Evolutionary conservation across 345 rosid species (phyloP), one percentile per base, ranked within the genome.

Genomic region (Dimocarpus longan): DNA sequence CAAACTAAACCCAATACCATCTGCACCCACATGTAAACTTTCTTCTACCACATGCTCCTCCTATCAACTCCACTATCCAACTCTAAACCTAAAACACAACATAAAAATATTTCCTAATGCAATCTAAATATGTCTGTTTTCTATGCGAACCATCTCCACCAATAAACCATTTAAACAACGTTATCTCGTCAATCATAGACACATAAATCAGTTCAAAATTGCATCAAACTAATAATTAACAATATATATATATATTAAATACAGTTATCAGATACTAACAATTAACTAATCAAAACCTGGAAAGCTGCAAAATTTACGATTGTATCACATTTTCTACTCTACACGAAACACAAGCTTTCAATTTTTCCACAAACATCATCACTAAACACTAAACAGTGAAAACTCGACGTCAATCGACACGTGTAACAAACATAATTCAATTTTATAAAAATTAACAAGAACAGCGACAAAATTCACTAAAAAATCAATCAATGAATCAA

Each of bases 271-370:
- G 37, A 32, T 32, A 32, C 37, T 32, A 32, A 32, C 37, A 66
- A 66, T 26, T 32, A 66, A 15, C 42, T 56, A 78, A 52, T 68
- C 48, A 15, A 42, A 37, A 48, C 15, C 63, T 73, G 40, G 56
- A 63, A 77, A 39, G 5, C 57, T 42, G 24, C 71, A 70, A 70
- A 69, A 16, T 65, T 52, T 18, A 9, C 10, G 3, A 60, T 68
- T 75, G 74, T 24, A 82, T 71, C 76, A 66, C 77, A 76, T 32
- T 52, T 82, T 81, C 73, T 56, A 66, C 28, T 71, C 63, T 40
- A 32, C 16, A 66, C 62, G 39, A 76, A 82, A 57, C 44, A 60
- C 78, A 68, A 46, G 74, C 52, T 77, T 26, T 68, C 64, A 69
- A 50, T 28, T 52, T 54, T 26, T 3, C 9, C 40, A 42, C 11